Evolutionary conservation across 805 yeast genomes (phyloP), one percentile per base, ranked within the genome.

Genomic region (Candida tibetensis): DNA sequence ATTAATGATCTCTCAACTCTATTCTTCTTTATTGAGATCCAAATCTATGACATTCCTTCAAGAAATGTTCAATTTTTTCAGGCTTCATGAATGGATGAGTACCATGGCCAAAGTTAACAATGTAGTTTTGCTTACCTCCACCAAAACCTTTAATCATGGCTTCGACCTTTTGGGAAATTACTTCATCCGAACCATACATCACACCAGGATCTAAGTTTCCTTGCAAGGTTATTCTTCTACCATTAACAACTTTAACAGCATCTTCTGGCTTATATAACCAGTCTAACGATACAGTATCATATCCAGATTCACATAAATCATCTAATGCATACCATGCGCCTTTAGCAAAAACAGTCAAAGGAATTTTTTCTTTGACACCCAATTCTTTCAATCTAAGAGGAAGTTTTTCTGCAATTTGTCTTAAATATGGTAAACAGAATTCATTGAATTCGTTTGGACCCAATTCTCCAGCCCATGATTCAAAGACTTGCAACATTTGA

Each of bases 11-110:
- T n/a, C n/a, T 22, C 26, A 22, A 22, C 26, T 22, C 26, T 22
- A n/a, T n/a, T n/a, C n/a, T n/a, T 30, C 16, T 16, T 34, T 55
- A 69, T 44, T 62, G 59, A 6, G 76, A 66, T 7, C 95, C 95
- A 37, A 85, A 60, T 53, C 90, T 76, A 60, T 88, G 95, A 51
- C 93, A 84, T 61, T 88, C 96, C 62, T 87, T 69, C 56, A 93
- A 70, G 67, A 93, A 93, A 64, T 79, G 86, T 43, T 78, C 81
- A 45, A 93, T 77, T 60, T 84, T 84, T 47, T 85, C 95, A 8
- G 98, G 96, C 47, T 87, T 84, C 95, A 93, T 89, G 66, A 86
- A 88, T 16, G 99, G 99, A 60, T 89, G 97, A 16, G 99, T 93
- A 13, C 99, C 99, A 53, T 93, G 99, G 32, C 99, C 99, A 56